Percentiles rank a stretch among this genome's conserved stretches.
Conservation (phyloP, 345 rosid species). For the Citrus glauca region DNA sequence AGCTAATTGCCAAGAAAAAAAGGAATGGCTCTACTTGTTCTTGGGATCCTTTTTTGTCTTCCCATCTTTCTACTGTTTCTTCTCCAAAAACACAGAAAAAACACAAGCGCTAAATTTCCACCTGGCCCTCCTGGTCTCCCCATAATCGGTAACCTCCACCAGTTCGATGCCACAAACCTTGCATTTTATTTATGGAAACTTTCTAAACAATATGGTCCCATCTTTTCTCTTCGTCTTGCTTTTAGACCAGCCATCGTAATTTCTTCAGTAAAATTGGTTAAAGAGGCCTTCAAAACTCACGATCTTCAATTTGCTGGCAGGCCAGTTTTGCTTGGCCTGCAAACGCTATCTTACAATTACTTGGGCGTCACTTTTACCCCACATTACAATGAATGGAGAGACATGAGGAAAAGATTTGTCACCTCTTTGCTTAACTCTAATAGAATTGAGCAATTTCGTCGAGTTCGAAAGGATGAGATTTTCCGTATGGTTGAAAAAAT, state of each 20-base stretch:
- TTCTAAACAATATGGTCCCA: slow-evolving; percentile 8
- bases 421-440: rapidly evolving
- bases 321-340: background rate
- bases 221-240: slow-evolving; percentile 11
- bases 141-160: slow-evolving; percentile 1
- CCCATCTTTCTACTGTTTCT: background rate
- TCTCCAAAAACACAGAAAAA: background rate
- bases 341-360: background rate
- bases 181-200: background rate
- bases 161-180: background rate
- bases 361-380: background rate
- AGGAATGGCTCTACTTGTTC: no score
- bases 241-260: background rate
- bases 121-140: slow-evolving; percentile 16
- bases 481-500: no score
- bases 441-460: no score
- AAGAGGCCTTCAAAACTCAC: background rate
- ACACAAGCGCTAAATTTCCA: background rate
- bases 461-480: no score
- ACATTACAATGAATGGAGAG: background rate
- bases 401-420: no score
- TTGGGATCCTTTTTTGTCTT: background rate
- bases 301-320: background rate
- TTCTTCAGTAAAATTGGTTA: slow-evolving; percentile 7
- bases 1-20: no score